Conservation (phyloP, 768 basidiomycete species). For the Leucosporidium yakuticum region DNA sequence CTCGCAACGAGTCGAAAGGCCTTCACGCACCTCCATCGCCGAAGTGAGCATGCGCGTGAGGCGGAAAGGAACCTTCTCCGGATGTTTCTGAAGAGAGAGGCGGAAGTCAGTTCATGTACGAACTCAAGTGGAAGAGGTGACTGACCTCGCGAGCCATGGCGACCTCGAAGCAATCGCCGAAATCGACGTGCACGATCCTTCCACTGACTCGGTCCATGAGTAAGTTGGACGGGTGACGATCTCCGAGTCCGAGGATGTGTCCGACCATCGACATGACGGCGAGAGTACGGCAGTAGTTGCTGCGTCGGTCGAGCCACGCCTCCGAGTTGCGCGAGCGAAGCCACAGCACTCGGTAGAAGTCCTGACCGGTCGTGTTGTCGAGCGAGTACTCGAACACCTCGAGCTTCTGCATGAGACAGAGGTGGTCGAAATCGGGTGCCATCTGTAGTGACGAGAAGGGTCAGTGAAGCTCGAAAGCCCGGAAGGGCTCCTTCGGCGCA, state of each 20-base stretch:
- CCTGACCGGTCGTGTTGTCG: slow-evolving; percentile 97
- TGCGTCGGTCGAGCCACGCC: slow-evolving; percentile 93
- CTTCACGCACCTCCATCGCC: slow-evolving; percentile 81
- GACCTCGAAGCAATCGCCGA: slow-evolving; percentile 75
- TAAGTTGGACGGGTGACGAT: slow-evolving; percentile 93
- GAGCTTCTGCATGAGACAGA: slow-evolving; percentile 91
- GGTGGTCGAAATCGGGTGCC: slow-evolving; percentile 96
- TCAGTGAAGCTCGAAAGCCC: neutral
- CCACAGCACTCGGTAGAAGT: slow-evolving; percentile 94
- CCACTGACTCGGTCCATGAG: slow-evolving; percentile 85
- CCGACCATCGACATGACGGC: slow-evolving; percentile 99
- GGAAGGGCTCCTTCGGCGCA: slow-evolving; percentile 40
- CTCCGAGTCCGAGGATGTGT: slow-evolving; percentile 93
- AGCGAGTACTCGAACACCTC: slow-evolving; percentile 98
- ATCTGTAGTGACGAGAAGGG: slow-evolving; percentile 56
- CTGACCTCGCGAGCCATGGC: slow-evolving; percentile 39
- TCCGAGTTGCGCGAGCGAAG: slow-evolving; percentile 91
- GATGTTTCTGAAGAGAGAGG: slow-evolving; percentile 60
- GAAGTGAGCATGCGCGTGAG: slow-evolving; percentile 96
- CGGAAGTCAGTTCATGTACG: neutral
- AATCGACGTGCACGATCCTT: slow-evolving; percentile 93
- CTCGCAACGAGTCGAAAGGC: neutral
- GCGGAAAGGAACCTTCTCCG: slow-evolving; percentile 96
- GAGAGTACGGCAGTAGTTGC: slow-evolving; percentile 89
- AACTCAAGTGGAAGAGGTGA: no score